phyloP scores from a whole-genome alignment of 352 stramenopile genomes.

The Globisporangium cystogenes region DNA sequence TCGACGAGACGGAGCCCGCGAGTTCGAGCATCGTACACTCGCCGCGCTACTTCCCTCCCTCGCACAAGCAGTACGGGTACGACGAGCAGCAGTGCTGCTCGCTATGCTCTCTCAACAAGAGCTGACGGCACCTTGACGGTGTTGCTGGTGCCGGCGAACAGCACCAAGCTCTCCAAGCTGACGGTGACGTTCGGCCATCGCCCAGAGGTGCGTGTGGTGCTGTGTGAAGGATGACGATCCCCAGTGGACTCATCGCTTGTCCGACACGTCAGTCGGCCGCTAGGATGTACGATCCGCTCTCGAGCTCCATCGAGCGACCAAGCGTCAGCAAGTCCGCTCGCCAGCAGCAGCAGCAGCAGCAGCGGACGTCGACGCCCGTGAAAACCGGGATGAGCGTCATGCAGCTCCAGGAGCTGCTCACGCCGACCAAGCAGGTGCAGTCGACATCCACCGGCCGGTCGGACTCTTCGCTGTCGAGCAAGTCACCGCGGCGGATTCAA shows the following conservation, averaged over 20 bases:
- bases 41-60: constrained; percentile 13
- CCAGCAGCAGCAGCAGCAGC: background rate
- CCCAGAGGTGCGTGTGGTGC: constrained; percentile 14
- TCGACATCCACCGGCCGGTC: constrained; percentile 1
- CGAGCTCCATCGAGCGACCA: constrained; percentile 19
- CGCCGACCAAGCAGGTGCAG: constrained; percentile 22
- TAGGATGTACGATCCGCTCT: constrained; percentile 66
- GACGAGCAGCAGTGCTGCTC: background rate
- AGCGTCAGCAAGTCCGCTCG: constrained; percentile 12
- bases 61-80: constrained; percentile 33
- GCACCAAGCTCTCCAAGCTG: constrained; percentile 31
- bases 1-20: background rate
- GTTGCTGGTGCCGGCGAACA: constrained; percentile 7
- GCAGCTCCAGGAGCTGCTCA: constrained; percentile 47
- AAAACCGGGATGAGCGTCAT: constrained; percentile 69
- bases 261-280: constrained; percentile 36
- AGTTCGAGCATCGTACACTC: constrained; percentile 12
- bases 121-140: background rate
- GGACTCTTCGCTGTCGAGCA: background rate
- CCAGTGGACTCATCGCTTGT: no score
- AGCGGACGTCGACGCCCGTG: constrained; percentile 17
- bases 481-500: constrained; percentile 1
- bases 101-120: background rate
- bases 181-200: constrained; percentile 70
- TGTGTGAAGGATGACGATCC: no score